A percentile compares a stretch with the other conserved stretches of the same genome.
Evolutionary conservation across 2,329 filamentous ascomycete genomes (phyloP).

Genomic region (Podosphaera xanthii): DNA sequence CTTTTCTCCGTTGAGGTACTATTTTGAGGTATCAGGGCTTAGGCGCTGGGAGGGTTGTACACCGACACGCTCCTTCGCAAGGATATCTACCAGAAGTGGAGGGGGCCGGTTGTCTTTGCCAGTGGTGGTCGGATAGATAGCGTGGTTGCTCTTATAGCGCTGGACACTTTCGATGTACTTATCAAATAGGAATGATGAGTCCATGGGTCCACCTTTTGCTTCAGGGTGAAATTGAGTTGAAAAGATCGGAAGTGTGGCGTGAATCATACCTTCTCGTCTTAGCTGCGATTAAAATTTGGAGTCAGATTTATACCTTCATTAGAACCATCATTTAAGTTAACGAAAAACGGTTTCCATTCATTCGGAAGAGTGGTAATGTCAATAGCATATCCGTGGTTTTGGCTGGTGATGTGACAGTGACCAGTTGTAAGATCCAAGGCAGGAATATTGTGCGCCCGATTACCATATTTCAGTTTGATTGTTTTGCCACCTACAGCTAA

Average conservation of each 20-base stretch:
- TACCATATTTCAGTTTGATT: constrained; percentile 97
- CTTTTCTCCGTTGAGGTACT: too few species aligned
- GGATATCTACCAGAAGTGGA: constrained; percentile 69
- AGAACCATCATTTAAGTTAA: constrained; percentile 91
- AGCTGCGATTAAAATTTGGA: constrained; percentile 1
- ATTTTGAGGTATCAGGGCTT: constrained; percentile 3
- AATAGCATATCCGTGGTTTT: constrained; percentile 96
- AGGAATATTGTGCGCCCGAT: constrained; percentile 96
- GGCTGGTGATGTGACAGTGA: constrained; percentile 93
- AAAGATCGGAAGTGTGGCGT: constrained; percentile 91
- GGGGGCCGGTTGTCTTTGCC: constrained; percentile 71
- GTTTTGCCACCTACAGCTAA: constrained; percentile 73
- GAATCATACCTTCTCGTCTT: constrained; percentile 46
- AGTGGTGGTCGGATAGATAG: constrained; percentile 38
- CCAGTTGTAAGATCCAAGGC: constrained; percentile 85
- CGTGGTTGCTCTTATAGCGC: constrained; percentile 69
- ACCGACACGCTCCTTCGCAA: constrained; percentile 86
- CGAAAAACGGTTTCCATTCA: constrained; percentile 95
- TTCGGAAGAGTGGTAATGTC: constrained; percentile 58
- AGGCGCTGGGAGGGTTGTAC: constrained; percentile 24
- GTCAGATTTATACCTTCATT: constrained; percentile 45
- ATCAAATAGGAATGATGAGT: constrained; percentile 90
- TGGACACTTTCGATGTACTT: constrained; percentile 80
- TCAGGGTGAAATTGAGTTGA: constrained; percentile 97
- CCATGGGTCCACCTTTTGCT: constrained; percentile 88